Base-by-base conservation (phyloP, 805 yeast species). In the Candida sanyiensis region DNA sequence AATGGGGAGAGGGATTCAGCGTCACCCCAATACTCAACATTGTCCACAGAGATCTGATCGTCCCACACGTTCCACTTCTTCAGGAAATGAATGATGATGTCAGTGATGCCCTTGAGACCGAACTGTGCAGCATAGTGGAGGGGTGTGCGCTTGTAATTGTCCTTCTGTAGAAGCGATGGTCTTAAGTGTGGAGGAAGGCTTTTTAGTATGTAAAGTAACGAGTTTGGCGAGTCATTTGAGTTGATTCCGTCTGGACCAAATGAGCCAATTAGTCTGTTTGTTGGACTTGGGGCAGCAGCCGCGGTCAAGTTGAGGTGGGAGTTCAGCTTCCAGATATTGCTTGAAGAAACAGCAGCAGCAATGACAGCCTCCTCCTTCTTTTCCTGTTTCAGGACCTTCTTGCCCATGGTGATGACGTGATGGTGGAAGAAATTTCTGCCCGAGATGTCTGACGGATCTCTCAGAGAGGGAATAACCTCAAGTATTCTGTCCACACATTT, bases 41-140 rank as follows among this genome's bases (percentile, higher is more conserved):
- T 74, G 62, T 82, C 90, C 34, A 82, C 69, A 1, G 86, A 61
- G 4, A 66, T 48, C 6, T 58, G 50, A 3, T 64, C 58, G 45
- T 72, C 67, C 66, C 77, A 72, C 38, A 77, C 69, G 2, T 66
- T 61, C 90, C 94, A 83, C 30, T 70, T 61, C 40, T 65, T 62
- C 42, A 84, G 56, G 49, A 69, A 72, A 26, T 68, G 67, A 12
- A 88, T 63, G 23, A 89, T 67, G 19, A 77, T 66, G 11, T 64
- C 63, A 3, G 86, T 69, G 26, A 81, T 76, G 37, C 73, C 75
- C 41, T 73, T 75, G 40, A 89, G 66, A 0, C 97, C 97, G 57
- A 79, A 87, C 51, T 86, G 93, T 3, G 93, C 80, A 15, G 95
- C 80, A 58, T 89, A 89, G 62, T 90, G 97, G 39, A 90, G 64